Evolutionary conservation across 2,329 filamentous ascomycete species (phyloP).

Genomic region (Chrysoporthe deuterocubensis): DNA sequence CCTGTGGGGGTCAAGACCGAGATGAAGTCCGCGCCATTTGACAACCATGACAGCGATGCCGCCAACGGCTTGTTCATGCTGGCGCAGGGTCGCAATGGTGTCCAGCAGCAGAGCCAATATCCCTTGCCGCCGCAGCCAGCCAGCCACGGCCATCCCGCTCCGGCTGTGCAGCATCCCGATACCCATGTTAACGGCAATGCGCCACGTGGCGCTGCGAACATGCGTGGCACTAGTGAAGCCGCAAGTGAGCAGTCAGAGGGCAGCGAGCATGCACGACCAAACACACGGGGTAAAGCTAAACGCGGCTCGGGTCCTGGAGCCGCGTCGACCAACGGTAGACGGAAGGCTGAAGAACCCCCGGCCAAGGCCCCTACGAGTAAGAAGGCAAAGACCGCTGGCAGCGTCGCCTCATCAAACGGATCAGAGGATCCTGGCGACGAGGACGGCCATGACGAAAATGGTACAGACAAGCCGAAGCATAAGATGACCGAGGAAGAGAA

Average conservation of each 20-base stretch:
- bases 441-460: conserved; percentile 60
- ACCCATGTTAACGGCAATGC: conserved; percentile 53
- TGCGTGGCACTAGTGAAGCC: conserved; percentile 66
- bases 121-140: conserved; percentile 49
- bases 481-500: conserved; percentile 99
- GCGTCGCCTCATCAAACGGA: conserved; percentile 34
- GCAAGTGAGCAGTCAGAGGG: conserved; percentile 75
- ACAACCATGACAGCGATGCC: conserved; percentile 91
- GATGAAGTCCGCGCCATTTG: conserved; percentile 69
- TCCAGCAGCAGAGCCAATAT: conserved; percentile 54
- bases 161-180: conserved; percentile 40
- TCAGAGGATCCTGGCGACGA: conserved; percentile 47
- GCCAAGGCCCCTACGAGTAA: conserved; percentile 69
- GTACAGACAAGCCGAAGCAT: conserved; percentile 62
- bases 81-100: conserved; percentile 70
- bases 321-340: conserved; percentile 64
- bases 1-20: conserved; percentile 48
- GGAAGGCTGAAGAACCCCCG: conserved; percentile 74
- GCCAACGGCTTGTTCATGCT: conserved; percentile 94
- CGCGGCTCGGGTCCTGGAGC: conserved; percentile 53
- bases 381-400: conserved; percentile 65
- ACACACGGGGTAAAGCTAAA: conserved; percentile 70
- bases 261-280: conserved; percentile 68
- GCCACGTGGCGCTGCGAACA: conserved; percentile 47
- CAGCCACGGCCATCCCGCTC: conserved; percentile 54